Evolutionary conservation across 345 rosid genomes (phyloP).

Genomic region (Salix brachista): DNA sequence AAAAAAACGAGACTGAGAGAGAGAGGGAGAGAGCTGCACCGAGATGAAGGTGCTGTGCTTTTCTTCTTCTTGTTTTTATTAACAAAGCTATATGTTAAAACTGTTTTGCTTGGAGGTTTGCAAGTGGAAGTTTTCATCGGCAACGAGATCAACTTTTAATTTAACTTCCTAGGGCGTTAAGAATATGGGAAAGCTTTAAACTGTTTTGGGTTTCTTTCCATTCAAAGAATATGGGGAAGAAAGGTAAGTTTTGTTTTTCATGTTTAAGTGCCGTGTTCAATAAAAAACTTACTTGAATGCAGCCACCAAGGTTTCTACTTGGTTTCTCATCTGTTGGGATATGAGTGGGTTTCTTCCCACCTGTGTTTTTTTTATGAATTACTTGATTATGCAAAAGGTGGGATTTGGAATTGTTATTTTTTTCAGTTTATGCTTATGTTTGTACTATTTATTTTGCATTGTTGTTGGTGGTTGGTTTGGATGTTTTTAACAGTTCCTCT

Average conservation of each 20-base stretch:
- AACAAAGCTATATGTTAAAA: background rate
- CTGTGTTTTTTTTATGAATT: background rate
- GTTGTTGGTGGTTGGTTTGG: background rate
- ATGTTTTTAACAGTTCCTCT: slow-evolving; percentile 12
- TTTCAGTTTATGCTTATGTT: background rate
- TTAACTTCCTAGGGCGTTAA: background rate
- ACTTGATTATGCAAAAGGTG: background rate
- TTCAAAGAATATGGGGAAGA: background rate
- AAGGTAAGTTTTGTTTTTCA: background rate
- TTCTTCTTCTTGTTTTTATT: too few species aligned
- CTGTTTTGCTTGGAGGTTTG: background rate
- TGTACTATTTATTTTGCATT: background rate
- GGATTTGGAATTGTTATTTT: background rate
- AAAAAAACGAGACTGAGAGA: too few species aligned
- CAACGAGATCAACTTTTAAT: background rate
- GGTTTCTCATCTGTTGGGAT: background rate
- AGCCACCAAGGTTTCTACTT: background rate
- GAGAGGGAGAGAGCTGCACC: too few species aligned
- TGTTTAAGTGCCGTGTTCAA: background rate
- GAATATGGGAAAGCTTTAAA: background rate
- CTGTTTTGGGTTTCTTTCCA: background rate
- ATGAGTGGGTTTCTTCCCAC: too few species aligned
- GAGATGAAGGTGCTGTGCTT: too few species aligned
- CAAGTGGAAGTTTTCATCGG: background rate
- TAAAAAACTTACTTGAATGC: background rate